These are phyloP conservation scores for Lanmaoa rubissima DNA, from an alignment of 768 basidiomycete genomes.

Conservation along the genomic window DNA sequence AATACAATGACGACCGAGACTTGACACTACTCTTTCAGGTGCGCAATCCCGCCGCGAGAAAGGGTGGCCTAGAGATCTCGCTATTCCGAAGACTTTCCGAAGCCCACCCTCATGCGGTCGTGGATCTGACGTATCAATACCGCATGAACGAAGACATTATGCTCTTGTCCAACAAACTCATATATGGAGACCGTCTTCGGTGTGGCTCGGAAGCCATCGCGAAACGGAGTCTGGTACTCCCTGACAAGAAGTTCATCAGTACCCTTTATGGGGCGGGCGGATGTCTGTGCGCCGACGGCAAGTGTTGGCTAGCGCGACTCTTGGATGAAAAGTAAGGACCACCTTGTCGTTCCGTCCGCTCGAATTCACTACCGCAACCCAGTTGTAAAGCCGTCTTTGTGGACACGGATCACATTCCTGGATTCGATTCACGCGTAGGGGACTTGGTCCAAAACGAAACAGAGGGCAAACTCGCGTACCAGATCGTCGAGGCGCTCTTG, in stretches of 20 bases:
- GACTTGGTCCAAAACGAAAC: slow-evolving; percentile 87
- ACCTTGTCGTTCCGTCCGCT: too few species aligned
- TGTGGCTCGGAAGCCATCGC: slow-evolving; percentile 81
- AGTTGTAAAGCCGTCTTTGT: slow-evolving; percentile 90
- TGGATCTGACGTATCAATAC: slow-evolving; percentile 87
- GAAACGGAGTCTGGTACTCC: slow-evolving; percentile 52
- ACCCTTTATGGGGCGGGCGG: slow-evolving; percentile 39
- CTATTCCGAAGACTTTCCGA: slow-evolving; percentile 88
- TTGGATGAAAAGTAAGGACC: slow-evolving; percentile 57
- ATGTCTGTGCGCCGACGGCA: slow-evolving; percentile 31
- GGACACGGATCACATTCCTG: slow-evolving; percentile 85
- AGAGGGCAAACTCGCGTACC: slow-evolving; percentile 68
- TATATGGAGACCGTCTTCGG: slow-evolving; percentile 73
- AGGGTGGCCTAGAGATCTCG: slow-evolving; percentile 85
- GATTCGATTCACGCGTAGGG: slow-evolving; percentile 75
- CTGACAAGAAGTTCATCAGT: slow-evolving; percentile 42
- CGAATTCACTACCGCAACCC: background rate
- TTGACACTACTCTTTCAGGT: slow-evolving; percentile 50
- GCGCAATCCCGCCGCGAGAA: slow-evolving; percentile 72
- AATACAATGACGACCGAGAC: background rate
- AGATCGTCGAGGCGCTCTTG: slow-evolving; percentile 67
- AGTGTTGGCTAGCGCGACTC: slow-evolving; percentile 73
- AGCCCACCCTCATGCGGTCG: slow-evolving; percentile 80
- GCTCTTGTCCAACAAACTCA: slow-evolving; percentile 81
- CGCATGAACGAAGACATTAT: slow-evolving; percentile 98